A percentile compares a stretch with the other conserved stretches of the same genome.
phyloP scores from a whole-genome alignment of 139 green algal genomes.

The Choricystis sp. region DNA sequence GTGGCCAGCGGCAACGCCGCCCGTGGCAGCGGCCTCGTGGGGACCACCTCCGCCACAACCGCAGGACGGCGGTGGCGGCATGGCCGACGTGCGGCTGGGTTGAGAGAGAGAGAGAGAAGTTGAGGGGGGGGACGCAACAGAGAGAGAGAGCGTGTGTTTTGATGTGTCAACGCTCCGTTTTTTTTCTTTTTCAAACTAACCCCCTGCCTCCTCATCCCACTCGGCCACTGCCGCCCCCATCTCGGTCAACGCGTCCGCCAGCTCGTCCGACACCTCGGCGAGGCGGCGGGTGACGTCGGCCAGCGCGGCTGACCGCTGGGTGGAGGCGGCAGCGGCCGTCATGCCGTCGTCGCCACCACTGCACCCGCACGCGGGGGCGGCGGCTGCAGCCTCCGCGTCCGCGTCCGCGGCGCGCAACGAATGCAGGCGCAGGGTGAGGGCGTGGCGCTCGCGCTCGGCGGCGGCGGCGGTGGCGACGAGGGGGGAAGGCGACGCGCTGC shows the following conservation, averaged over 20 bases:
- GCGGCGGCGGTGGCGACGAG: neutral
- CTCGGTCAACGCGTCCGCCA: neutral
- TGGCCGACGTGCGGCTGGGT: no score
- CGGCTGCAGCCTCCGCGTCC: neutral
- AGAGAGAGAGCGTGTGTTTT: no score
- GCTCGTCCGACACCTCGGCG: neutral
- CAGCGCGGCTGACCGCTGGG: neutral
- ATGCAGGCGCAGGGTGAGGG: neutral
- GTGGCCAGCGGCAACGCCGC: no score
- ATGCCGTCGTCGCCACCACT: neutral
- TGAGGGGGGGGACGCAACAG: no score
- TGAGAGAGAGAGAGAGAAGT: no score
- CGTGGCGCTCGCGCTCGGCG: neutral
- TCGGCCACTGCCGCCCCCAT: neutral
- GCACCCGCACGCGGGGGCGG: neutral
- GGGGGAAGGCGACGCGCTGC: no score
- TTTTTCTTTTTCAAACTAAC: neutral
- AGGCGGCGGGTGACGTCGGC: neutral
- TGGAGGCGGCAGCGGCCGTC: no score
- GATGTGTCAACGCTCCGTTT: no score
- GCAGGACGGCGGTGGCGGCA: no score
- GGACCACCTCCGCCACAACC: no score
- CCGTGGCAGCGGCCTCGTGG: no score
- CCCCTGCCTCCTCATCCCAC: no score
- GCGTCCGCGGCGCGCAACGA: neutral